Conservation (phyloP, 2,329 filamentous ascomycete species). For the Curvularia lunata region DNA sequence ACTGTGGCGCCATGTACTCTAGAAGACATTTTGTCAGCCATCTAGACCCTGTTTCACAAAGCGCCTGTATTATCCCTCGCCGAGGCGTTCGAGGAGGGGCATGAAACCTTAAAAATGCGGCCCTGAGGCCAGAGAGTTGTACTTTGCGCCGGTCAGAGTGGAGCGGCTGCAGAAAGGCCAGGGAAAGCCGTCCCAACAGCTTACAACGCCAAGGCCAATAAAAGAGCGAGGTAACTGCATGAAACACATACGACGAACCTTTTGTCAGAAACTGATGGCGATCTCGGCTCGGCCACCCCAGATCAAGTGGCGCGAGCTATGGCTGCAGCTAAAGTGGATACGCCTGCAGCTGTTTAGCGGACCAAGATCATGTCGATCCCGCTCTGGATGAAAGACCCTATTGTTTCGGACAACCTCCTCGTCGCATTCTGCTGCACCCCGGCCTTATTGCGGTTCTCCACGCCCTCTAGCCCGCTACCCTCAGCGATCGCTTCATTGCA, state of each 20-base stretch:
- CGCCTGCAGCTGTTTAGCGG: slow-evolving; percentile 13
- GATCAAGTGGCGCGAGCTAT: slow-evolving; percentile 20
- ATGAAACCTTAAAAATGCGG: not conserved
- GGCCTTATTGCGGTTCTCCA: slow-evolving; percentile 16
- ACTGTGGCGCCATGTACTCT: not conserved
- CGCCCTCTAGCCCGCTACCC: slow-evolving; percentile 15
- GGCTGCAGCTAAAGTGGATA: slow-evolving; percentile 17
- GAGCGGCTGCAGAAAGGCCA: slow-evolving; percentile 1
- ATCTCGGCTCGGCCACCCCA: slow-evolving; percentile 21
- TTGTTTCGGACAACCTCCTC: slow-evolving; percentile 29
- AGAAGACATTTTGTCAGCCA: not conserved
- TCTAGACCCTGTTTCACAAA: not conserved
- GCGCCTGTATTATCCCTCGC: not conserved
- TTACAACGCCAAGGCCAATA: not conserved
- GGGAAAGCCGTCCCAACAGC: not conserved
- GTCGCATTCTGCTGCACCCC: slow-evolving; percentile 22
- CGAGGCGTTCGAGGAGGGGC: not conserved
- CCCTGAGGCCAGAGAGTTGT: not conserved
- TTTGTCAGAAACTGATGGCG: slow-evolving; percentile 5
- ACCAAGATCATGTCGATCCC: slow-evolving; percentile 27
- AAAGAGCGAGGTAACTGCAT: not conserved
- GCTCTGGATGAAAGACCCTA: slow-evolving; percentile 21
- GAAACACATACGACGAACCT: slow-evolving; percentile 16
- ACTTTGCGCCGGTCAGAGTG: slow-evolving; percentile 13
- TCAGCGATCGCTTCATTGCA: slow-evolving; percentile 10